Base-by-base conservation (phyloP, 441 rosid species). In the Iberis amara region DNA sequence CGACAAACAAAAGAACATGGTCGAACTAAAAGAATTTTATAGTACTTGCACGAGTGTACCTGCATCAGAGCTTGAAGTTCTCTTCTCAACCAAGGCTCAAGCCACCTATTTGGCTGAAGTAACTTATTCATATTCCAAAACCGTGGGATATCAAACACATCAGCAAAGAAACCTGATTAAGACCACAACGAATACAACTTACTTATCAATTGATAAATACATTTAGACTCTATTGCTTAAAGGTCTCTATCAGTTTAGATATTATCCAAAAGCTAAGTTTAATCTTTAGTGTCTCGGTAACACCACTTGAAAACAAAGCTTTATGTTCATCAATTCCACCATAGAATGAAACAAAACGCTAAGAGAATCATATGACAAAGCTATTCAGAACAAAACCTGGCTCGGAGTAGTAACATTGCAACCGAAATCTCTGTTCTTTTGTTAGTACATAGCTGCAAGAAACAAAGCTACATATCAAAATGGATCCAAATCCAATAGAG, bases 41-140 rank as follows among this genome's bases (percentile, higher is more conserved):
- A 18, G 1, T 18, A 18, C 3, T 14, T 13, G 36, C 14, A 56
- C 10, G 23, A 12, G 12, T 18, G 21, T 28, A 88, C 98, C 91
- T 83, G 94, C 77, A 83, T 71, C 31, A 88, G 69, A 71, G 98
- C 82, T 65, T 91, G 96, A 55, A 83, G 64, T 74, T 91, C 98
- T 56, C 95, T 86, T 74, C 59, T 82, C 75, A 85, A 63, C 96
- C 96, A 88, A 41, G 64, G 47, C 33, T 70, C 78, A 39, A 88
- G 79, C 89, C 92, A 80, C 24, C 49, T 68, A 57, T 79, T 88
- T 35, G 75, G 66, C 47, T 79, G 87, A 52, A 73, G 80, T 52
- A 75, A 80, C 74, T 79, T 92, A 8, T 47, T 39, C 48, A 69
- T 38, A 70, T 77, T 88, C 96, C 96, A 92, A 67, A 73, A 88